Evolutionary conservation across 768 basidiomycete species (phyloP), one percentile per base, ranked within the genome.

Genomic region (Pisolithus microcarpus): DNA sequence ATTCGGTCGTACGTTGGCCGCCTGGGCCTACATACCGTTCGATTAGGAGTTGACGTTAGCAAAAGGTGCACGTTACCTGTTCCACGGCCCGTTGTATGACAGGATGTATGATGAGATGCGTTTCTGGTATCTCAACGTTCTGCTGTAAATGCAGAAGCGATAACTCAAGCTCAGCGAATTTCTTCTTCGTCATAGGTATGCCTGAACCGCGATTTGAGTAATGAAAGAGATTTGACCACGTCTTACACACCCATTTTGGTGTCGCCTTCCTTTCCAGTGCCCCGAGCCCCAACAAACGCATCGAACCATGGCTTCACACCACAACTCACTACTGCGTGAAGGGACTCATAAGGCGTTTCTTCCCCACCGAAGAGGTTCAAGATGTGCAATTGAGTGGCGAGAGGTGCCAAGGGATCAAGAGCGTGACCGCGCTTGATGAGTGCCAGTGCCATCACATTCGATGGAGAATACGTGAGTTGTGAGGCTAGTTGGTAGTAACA

Each of bases 271-370:
- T 90, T 91, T 48, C 80, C 82, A 51, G 76, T 72, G 24, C 83
- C 80, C 46, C 91, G 80, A 21, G 91, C 77, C 21, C 87, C 92
- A 24, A 97, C 93, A 61, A 95, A 98, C 15, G 95, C 92, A 67
- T 98, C 94, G 61, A 99, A 98, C 86, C 91, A 97, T 0, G 94
- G 94, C 59, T 97, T 95, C 24, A 99, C 93, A 58, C 90, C 96
- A 50, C 80, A 84, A 62, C 94, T 96, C 16, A 99, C 91, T 19
- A 99, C 80, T 9, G 92, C 91, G 64, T 98, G 95, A 26, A 99
- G 69, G 62, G 91, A 89, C 68, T 98, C 95, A 62, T 98, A 99
- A 0, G 95, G 93, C 1, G 88, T 90, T 53, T 88, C 85, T 42
- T 89, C 87, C 13, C 86, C 85, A 21, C 85, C 88, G 58, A 90